Evolutionary conservation across 768 basidiomycete genomes (phyloP), one percentile per base, ranked within the genome.

Genomic region (Russula sp.): DNA sequence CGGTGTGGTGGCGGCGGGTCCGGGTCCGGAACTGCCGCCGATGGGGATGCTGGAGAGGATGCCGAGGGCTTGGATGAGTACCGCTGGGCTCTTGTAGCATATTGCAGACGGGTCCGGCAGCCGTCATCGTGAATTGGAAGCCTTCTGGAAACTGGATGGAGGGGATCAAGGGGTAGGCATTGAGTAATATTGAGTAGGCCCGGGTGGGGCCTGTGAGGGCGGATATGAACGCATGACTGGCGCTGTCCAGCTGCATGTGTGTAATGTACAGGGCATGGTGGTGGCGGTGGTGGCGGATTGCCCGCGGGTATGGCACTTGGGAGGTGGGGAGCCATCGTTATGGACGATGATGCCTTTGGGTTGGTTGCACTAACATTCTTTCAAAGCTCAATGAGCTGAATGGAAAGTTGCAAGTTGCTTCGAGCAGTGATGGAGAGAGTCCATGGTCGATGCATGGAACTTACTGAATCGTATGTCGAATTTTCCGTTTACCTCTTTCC

Each of bases 41-140:
- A 92, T 90, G 67, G 84, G 87, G 46, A 89, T 85, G 1, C 86
- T 87, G 63, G 85, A 88, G 61, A 92, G 80, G 38, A 91, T 86
- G 20, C 88, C 88, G 47, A 92, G 79, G 65, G 90, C 87, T 67
- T 91, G 89, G 59, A 91, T 87, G 56, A 92, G 77, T n/a, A n/a
- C 87, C 87, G 46, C 84, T 81, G 43, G 90, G 81, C 72, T 92
- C 89, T 69, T 88, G 87, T 1, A 91, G 73, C 0, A 78, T 75
- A 58, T 81, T 79, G 80, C 79, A 50, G 70, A 74, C 35, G 81
- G 84, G 32, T 62, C 72, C 35, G 65, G 65, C 4, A 64, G 85
- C 87, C 11, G 87, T 90, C 60, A 89, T 83, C 1, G 86, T 82
- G 70, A 91, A 92, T 34, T 89, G 76, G 70, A 90, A 90, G 10